Conservation (phyloP, 768 basidiomycete genomes). For the Hortiboletus flavorubellus region DNA sequence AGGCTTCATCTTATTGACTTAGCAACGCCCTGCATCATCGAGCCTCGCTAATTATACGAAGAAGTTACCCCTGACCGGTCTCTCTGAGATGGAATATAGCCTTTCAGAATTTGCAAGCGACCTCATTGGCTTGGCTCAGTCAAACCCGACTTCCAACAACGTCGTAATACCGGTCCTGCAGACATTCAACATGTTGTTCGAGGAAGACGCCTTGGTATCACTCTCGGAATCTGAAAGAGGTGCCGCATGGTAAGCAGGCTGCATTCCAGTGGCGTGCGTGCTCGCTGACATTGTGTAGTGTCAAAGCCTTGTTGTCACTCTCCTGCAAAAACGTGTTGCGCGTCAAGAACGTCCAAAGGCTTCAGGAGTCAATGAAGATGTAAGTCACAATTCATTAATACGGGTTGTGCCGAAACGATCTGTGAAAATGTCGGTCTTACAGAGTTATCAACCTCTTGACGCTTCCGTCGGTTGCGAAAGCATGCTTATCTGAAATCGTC, state of each 20-base stretch:
- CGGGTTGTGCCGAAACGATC: conserved; percentile 10
- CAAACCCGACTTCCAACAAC: conserved; percentile 58
- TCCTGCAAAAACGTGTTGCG: conserved; percentile 59
- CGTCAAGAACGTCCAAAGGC: conserved; percentile 80
- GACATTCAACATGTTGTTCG: conserved; percentile 69
- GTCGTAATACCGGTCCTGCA: conserved; percentile 82
- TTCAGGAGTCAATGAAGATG: conserved; percentile 84
- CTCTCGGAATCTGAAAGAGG: conserved; percentile 48
- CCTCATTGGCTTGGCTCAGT: conserved; percentile 51
- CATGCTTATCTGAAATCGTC: conserved; percentile 43
- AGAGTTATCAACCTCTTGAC: conserved; percentile 68
- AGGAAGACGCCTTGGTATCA: conserved; percentile 55
- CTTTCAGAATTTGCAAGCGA: conserved; percentile 53
- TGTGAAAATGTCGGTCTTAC: conserved; percentile 11
- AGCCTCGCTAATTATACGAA: conserved; percentile 60
- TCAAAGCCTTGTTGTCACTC: conserved; percentile 52
- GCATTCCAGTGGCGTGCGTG: conserved; percentile 10
- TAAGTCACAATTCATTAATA: conserved; percentile 38
- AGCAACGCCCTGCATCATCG: conserved; percentile 68
- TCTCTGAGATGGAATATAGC: conserved; percentile 38
- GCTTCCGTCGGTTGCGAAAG: conserved; percentile 41
- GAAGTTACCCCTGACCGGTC: conserved; percentile 43
- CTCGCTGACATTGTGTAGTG: conserved; percentile 36
- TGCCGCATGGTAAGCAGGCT: conserved; percentile 45
- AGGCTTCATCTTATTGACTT: conserved; percentile 15